Percentiles rank a stretch among this genome's conserved stretches.
These are phyloP conservation scores for Brassica cretica DNA, from an alignment of 345 rosid species.

Conservation along the genomic window DNA sequence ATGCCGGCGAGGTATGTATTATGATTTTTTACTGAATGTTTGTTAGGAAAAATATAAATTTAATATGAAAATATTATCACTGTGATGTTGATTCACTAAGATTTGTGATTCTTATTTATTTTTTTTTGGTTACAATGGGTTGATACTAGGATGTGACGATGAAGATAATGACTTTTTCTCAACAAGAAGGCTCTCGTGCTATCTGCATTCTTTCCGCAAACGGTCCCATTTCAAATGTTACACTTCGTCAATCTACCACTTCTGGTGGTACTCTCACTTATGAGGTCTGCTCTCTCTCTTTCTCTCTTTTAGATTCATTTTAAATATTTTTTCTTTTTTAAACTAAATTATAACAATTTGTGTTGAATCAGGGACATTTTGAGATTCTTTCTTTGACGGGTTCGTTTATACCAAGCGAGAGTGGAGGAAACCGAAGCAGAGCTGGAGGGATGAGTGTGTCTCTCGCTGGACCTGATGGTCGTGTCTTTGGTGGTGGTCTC, in stretches of 20 bases:
- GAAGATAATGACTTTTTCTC: slow-evolving; percentile 91
- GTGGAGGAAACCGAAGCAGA: slow-evolving; percentile 77
- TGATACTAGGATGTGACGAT: slow-evolving; percentile 73
- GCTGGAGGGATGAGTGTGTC: slow-evolving; percentile 98
- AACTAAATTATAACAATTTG: not conserved
- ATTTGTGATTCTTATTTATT: slow-evolving; percentile 1
- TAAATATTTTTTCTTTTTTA: not conserved
- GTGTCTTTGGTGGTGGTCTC: slow-evolving; percentile 90
- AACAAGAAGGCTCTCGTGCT: slow-evolving; percentile 71
- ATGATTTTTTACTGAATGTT: not conserved
- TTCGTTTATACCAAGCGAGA: slow-evolving; percentile 67
- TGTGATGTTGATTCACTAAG: not conserved
- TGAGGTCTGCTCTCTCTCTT: slow-evolving; percentile 55
- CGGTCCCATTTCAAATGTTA: slow-evolving; percentile 84
- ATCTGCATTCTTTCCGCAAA: slow-evolving; percentile 86
- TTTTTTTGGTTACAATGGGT: slow-evolving; percentile 1
- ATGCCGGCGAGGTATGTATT: slow-evolving; percentile 79
- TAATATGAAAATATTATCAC: not conserved
- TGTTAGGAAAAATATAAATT: not conserved
- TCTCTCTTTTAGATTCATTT: not conserved
- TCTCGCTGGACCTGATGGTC: slow-evolving; percentile 88
- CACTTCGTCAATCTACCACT: slow-evolving; percentile 77
- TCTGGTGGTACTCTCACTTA: slow-evolving; percentile 92
- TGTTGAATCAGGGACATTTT: slow-evolving; percentile 70
- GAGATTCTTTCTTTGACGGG: slow-evolving; percentile 97